Evolutionary conservation across 75 land plant species (phyloP), one percentile per base, ranked within the genome.

Genomic region (Selaginella tamariscina): DNA sequence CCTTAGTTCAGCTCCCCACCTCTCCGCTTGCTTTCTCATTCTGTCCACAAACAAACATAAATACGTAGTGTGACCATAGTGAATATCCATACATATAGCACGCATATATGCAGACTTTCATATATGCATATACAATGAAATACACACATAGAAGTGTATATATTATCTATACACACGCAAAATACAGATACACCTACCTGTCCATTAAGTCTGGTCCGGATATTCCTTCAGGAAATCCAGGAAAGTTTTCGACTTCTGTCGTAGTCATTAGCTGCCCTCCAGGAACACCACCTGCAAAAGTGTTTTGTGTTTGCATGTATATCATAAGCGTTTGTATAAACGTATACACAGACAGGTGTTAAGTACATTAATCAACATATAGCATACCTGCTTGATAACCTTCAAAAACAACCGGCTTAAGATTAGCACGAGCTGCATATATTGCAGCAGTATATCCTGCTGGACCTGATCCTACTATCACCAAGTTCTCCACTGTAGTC

Each of bases 261-360:
- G 97, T 92, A 0, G 97, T 92, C 97, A 92, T 92, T 64, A 92
- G 69, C 75, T 92, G 97, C 31, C 97, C 97, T 20, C 97, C 97
- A 60, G 90, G 89, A 67, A 88, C 94, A 67, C 97, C 97, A 24
- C 97, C 97, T n/a, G n/a, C n/a, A n/a, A n/a, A n/a, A n/a, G n/a
- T n/a, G n/a, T n/a, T n/a, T n/a, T n/a, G n/a, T n/a, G n/a, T n/a
- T n/a, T n/a, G n/a, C n/a, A n/a, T n/a, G n/a, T n/a, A n/a, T n/a
- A n/a, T n/a, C n/a, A n/a, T n/a, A n/a, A n/a, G n/a, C n/a, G n/a
- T n/a, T n/a, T n/a, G n/a, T n/a, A n/a, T n/a, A n/a, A n/a, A n/a
- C n/a, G n/a, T n/a, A n/a, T n/a, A n/a, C n/a, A n/a, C n/a, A n/a
- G n/a, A n/a, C n/a, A n/a, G n/a, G n/a, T n/a, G n/a, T n/a, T n/a